phyloP scores from a whole-genome alignment of 1,284 basidiomycete genomes.

The Irpex sp. region DNA sequence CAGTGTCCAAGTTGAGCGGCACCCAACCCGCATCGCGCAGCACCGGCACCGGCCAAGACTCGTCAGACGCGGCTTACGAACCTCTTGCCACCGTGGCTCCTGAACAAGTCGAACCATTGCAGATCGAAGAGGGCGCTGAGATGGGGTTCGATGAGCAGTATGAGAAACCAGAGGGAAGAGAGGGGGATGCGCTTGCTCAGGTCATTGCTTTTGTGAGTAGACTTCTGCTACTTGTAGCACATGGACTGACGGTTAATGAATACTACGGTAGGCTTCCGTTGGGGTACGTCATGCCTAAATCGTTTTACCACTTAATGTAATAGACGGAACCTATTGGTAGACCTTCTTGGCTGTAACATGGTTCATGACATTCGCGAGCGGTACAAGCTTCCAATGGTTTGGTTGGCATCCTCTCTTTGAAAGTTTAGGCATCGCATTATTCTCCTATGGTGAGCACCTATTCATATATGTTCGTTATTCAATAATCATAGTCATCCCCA shows the following conservation, averaged over 20 bases:
- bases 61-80: constrained; percentile 1
- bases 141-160: constrained; percentile 37
- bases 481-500: constrained; percentile 22
- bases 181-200: constrained; percentile 36
- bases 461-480: neutral
- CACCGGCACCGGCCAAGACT: neutral
- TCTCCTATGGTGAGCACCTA: constrained; percentile 52
- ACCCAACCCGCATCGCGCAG: neutral
- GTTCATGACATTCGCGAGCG: constrained; percentile 46
- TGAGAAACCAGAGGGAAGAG: constrained; percentile 34
- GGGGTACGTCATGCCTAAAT: constrained; percentile 20
- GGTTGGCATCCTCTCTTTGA: constrained; percentile 63
- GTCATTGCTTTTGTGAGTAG: constrained; percentile 37
- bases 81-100: constrained; percentile 6
- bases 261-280: constrained; percentile 18
- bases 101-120: constrained; percentile 11
- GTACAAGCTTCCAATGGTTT: constrained; percentile 53
- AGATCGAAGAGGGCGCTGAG: constrained; percentile 16
- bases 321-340: constrained; percentile 32
- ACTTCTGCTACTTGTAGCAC: neutral
- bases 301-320: constrained; percentile 5
- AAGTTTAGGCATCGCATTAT: constrained; percentile 46
- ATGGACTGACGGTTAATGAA: constrained; percentile 1
- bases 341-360: constrained; percentile 48
- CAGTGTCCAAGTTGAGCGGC: neutral